These are phyloP conservation scores for Candida krabiensis DNA, from an alignment of 805 yeast genomes.

Conservation along the genomic window DNA sequence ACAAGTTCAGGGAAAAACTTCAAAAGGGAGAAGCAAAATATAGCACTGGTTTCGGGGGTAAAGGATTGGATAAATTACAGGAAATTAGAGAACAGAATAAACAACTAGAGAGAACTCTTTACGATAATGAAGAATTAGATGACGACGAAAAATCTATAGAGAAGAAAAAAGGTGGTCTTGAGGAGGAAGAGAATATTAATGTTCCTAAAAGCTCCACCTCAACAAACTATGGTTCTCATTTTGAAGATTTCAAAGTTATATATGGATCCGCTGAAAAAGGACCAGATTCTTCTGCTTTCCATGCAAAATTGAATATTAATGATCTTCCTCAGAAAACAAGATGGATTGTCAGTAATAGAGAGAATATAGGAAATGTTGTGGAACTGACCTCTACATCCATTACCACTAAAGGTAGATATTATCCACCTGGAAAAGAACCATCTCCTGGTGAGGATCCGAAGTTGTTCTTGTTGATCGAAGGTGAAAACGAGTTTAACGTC, in stretches of 20 bases:
- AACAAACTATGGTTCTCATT: slow-evolving; percentile 6
- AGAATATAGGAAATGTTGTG: slow-evolving; percentile 59
- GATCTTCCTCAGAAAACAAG: slow-evolving; percentile 82
- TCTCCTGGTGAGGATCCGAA: slow-evolving; percentile 65
- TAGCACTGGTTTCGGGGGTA: slow-evolving; percentile 88
- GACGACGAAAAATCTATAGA: slow-evolving; percentile 18
- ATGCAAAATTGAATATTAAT: slow-evolving; percentile 73
- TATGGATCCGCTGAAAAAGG: slow-evolving; percentile 44
- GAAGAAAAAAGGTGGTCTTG: slow-evolving; percentile 29
- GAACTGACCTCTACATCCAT: slow-evolving; percentile 75
- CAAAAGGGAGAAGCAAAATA: slow-evolving; percentile 62
- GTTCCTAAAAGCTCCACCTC: not conserved
- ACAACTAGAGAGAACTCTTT: slow-evolving; percentile 48
- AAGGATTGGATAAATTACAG: slow-evolving; percentile 80
- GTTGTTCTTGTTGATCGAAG: slow-evolving; percentile 76
- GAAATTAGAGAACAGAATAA: slow-evolving; percentile 53
- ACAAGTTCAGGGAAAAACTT: slow-evolving; percentile 56
- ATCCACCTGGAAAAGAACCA: slow-evolving; percentile 60
- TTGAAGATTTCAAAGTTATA: slow-evolving; percentile 47
- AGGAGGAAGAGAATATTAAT: slow-evolving; percentile 15
- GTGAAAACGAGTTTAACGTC: slow-evolving; percentile 59
- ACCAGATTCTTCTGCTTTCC: slow-evolving; percentile 49
- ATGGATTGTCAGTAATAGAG: slow-evolving; percentile 73
- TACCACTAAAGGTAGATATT: slow-evolving; percentile 78
- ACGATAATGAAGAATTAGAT: slow-evolving; percentile 35